Evolutionary conservation across 2,329 filamentous ascomycete species (phyloP).

Genomic region (Colletotrichum simmondsii): DNA sequence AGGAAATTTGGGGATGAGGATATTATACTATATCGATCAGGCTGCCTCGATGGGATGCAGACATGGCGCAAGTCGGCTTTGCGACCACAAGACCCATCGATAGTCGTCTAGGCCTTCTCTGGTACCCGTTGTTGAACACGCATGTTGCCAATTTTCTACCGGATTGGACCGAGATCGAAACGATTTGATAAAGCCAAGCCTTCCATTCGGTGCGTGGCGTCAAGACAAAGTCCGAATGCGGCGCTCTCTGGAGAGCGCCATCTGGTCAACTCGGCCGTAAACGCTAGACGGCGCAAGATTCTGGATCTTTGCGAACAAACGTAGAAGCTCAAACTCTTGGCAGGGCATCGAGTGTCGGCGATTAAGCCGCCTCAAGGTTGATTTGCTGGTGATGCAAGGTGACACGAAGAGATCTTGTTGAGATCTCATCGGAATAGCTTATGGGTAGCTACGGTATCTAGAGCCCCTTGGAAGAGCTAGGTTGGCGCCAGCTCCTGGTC

Average conservation of each 20-base stretch:
- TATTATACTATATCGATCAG: not conserved
- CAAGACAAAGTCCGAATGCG: conserved; percentile 8
- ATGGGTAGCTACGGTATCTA: not conserved
- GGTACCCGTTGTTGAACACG: not conserved
- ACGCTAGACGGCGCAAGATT: not conserved
- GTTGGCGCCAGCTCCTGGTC: not conserved
- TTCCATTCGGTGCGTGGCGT: not conserved
- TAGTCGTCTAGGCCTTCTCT: not conserved
- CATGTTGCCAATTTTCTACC: not conserved
- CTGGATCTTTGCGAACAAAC: not conserved
- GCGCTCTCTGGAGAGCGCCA: not conserved
- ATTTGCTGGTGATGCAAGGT: not conserved
- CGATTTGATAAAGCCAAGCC: not conserved
- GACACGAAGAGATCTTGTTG: not conserved
- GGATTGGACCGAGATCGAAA: not conserved
- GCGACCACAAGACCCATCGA: not conserved
- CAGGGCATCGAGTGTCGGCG: not conserved
- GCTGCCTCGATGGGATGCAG: not conserved
- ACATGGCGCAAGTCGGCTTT: not conserved
- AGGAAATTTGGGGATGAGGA: not conserved
- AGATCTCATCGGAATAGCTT: not conserved
- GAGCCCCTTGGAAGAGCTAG: not conserved
- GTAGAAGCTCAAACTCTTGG: not conserved
- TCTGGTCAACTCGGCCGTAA: not conserved
- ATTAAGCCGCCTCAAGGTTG: not conserved